A percentile compares a stretch with the other conserved stretches of the same genome.
phyloP scores from a whole-genome alignment of 2,329 filamentous ascomycete species.

The Pseudogymnoascus sp. region DNA sequence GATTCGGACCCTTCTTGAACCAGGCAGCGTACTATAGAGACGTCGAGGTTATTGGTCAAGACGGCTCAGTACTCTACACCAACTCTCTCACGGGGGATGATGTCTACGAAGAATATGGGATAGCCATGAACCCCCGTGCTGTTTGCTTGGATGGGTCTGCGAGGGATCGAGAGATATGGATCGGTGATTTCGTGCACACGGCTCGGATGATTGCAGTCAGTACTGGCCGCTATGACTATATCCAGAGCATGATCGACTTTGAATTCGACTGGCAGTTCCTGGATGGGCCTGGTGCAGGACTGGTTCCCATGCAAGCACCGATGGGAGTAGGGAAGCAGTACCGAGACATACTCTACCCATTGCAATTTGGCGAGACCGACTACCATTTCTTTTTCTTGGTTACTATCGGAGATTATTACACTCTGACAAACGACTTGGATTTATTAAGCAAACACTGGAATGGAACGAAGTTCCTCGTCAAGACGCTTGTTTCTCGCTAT shows the following conservation, averaged over 20 bases:
- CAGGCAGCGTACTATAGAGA: conserved; percentile 33
- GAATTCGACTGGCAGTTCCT: conserved; percentile 25
- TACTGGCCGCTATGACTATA: conserved; percentile 32
- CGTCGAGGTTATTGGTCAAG: conserved; percentile 23
- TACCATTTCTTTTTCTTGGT: conserved; percentile 5
- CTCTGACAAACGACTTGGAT: background rate
- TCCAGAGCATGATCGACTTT: conserved; percentile 31
- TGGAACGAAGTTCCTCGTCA: background rate
- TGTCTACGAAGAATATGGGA: conserved; percentile 33
- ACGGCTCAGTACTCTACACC: conserved; percentile 28
- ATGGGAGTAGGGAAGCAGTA: conserved; percentile 13
- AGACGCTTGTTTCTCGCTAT: background rate
- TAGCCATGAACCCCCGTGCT: conserved; percentile 29
- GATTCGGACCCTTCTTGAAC: conserved; percentile 37
- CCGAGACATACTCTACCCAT: conserved; percentile 11
- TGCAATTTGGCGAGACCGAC: conserved; percentile 6
- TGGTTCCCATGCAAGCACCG: conserved; percentile 11
- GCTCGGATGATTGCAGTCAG: conserved; percentile 31
- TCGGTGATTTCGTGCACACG: conserved; percentile 38
- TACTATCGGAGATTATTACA: background rate
- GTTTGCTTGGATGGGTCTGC: conserved; percentile 38
- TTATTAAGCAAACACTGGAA: background rate
- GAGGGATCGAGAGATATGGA: conserved; percentile 37
- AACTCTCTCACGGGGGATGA: conserved; percentile 25
- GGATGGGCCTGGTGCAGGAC: background rate